A percentile compares a stretch with the other conserved stretches of the same genome.
Evolutionary conservation across 495 filamentous ascomycete species (phyloP).

Genomic region (Bombardia bombarda): DNA sequence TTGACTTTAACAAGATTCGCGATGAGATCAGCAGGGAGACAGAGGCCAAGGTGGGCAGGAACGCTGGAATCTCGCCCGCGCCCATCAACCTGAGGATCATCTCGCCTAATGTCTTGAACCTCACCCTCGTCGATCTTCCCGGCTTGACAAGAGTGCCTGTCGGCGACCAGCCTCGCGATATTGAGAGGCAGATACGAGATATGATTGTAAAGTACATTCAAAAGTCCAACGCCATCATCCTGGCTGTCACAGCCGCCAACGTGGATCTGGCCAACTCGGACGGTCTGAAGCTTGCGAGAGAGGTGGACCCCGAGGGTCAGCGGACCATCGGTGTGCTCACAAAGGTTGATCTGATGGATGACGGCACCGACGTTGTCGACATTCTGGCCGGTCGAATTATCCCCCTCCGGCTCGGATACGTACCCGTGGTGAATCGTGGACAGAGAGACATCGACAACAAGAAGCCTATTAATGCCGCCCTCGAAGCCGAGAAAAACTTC

Average conservation of each 20-base stretch:
- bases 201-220: slow-evolving; percentile 99
- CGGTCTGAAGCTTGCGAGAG: slow-evolving; percentile 89
- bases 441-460: slow-evolving; percentile 98
- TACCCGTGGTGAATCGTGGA: slow-evolving; percentile 98
- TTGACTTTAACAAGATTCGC: slow-evolving; percentile 98
- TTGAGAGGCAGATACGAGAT: slow-evolving; percentile 92
- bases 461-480: slow-evolving; percentile 81
- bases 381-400: slow-evolving; percentile 98
- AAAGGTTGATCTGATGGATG: slow-evolving; percentile 99
- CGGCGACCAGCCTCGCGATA: slow-evolving; percentile 96
- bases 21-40: slow-evolving; percentile 98
- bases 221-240: slow-evolving; percentile 96
- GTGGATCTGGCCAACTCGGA: slow-evolving; percentile 98
- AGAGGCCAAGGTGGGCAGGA: slow-evolving; percentile 89
- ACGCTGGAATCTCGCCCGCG: slow-evolving; percentile 90
- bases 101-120: slow-evolving; percentile 94
- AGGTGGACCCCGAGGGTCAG: slow-evolving; percentile 97
- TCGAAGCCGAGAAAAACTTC: slow-evolving; percentile 94
- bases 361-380: slow-evolving; percentile 97
- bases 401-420: slow-evolving; percentile 89
- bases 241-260: slow-evolving; percentile 94
- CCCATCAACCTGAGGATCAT: slow-evolving; percentile 98
- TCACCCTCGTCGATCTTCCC: slow-evolving; percentile 95
- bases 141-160: slow-evolving; percentile 97
- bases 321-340: slow-evolving; percentile 97